Evolutionary conservation across 345 rosid species (phyloP).

Genomic region (Sonneratia caseolaris): DNA sequence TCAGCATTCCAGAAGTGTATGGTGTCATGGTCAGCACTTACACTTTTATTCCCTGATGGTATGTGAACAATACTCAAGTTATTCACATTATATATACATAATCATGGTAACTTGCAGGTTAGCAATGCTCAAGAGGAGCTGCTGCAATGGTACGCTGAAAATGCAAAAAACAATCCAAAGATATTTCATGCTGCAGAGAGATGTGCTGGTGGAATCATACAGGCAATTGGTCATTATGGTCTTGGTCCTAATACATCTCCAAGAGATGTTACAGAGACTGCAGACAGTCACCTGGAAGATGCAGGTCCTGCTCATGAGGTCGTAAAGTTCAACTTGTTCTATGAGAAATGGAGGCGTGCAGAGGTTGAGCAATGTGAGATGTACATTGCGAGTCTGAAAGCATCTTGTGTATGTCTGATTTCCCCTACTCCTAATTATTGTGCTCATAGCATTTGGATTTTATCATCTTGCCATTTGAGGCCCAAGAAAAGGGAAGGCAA

Average conservation of each 20-base stretch:
- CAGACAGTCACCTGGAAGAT: constrained; percentile 21
- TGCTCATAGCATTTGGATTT: background rate
- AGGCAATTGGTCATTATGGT: constrained; percentile 83
- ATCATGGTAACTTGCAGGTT: constrained; percentile 34
- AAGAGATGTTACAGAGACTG: constrained; percentile 58
- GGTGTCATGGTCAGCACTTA: constrained; percentile 82
- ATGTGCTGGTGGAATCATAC: constrained; percentile 86
- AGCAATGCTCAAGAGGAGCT: constrained; percentile 98
- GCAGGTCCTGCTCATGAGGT: constrained; percentile 43
- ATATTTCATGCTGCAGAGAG: constrained; percentile 76
- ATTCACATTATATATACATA: background rate
- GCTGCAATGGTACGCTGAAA: constrained; percentile 80
- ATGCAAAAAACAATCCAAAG: constrained; percentile 74
- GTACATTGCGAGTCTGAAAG: constrained; percentile 50
- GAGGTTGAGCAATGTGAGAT: constrained; percentile 66
- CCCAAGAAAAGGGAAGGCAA: too few relatives aligned
- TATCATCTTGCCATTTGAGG: background rate
- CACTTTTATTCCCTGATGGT: background rate
- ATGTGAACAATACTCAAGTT: background rate
- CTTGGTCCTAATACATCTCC: constrained; percentile 86
- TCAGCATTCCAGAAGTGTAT: constrained; percentile 77
- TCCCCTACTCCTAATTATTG: constrained; percentile 6
- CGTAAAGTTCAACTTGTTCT: constrained; percentile 62
- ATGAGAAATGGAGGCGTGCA: constrained; percentile 90
- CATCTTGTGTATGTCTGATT: constrained; percentile 53